Evolutionary conservation across 164 flowering plant genomes (phyloP), one percentile per base, ranked within the genome.

Genomic region (Berberis thunbergii): DNA sequence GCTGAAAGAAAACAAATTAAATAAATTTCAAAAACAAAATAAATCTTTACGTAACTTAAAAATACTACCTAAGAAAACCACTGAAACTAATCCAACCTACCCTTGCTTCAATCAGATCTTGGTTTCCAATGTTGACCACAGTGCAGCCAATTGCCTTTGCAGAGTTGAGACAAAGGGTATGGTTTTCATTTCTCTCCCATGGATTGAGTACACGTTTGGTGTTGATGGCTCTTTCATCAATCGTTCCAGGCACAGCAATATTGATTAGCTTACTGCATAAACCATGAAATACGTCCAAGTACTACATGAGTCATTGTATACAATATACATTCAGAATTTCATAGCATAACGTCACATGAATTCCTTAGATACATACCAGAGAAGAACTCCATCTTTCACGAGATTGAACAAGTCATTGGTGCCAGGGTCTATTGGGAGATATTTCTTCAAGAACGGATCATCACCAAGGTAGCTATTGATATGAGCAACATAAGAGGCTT

Each of bases 141-240:
- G 97, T 90, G 78, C 98, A 93, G 38, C 98, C 98, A 62, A 93
- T 90, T 45, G 98, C 98, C 82, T 88, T 93, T 54, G 97, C 97
- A 64, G 98, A 93, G 70, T 93, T 93, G 60, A 93, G 92, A 72
- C 98, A 90, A 44, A 93, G 86, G 2, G 97, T 93, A 72, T 93
- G 98, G 62, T 93, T 93, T 70, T 93, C 98, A 81, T 88, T 90
- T 72, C 88, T 84, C 75, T 93, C 97, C 98, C 98, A 93, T 4
- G 96, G 97, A 65, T 90, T 93, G n/a, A 86, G 86, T 40, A 82
- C 78, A 8, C 73, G 64, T 72, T 93, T 93, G n/a, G 94, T 90
- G 71, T 93, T 93, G 59, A 93, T 90, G 43, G 97, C 94, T 54
- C 97, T 82, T 71, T 93, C 98, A 70, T 90, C 98, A 40, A 93